Evolutionary conservation across 2,329 filamentous ascomycete genomes (phyloP).

Genomic region (Botrytis paeoniae): DNA sequence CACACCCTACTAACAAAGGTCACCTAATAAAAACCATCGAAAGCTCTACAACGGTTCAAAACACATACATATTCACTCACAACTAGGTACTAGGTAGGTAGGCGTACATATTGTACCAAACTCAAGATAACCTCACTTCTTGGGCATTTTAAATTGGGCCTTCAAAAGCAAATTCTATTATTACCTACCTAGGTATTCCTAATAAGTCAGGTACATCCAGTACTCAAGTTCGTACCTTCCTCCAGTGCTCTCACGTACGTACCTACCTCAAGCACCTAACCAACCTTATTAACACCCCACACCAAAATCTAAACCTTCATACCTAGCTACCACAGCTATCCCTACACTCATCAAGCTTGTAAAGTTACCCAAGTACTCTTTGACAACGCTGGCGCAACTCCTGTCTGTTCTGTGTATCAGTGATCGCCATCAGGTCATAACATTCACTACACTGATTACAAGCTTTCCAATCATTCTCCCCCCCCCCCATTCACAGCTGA

Average conservation of each 20-base stretch:
- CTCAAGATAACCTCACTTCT: not conserved
- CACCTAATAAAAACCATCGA: not conserved
- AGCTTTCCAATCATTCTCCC: not conserved
- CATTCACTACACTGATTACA: not conserved
- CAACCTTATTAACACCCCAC: not conserved
- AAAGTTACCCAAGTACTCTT: not conserved
- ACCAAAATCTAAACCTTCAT: not conserved
- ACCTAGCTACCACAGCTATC: not conserved
- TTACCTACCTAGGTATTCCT: not conserved
- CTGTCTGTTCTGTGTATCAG: not conserved
- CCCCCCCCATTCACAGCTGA: not conserved
- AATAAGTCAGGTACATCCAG: too few species aligned
- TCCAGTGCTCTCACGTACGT: not conserved
- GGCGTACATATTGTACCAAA: not conserved
- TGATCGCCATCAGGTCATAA: not conserved
- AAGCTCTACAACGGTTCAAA: not conserved
- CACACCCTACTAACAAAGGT: too few species aligned
- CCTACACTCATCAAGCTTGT: not conserved
- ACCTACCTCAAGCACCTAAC: not conserved
- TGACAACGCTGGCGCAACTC: not conserved
- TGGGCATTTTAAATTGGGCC: not conserved
- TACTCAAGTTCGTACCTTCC: too few species aligned
- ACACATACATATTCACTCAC: not conserved
- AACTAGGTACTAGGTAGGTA: too few species aligned
- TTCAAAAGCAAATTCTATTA: not conserved